Conservation (phyloP, 495 filamentous ascomycete genomes). For the Sporormia fimetaria region DNA sequence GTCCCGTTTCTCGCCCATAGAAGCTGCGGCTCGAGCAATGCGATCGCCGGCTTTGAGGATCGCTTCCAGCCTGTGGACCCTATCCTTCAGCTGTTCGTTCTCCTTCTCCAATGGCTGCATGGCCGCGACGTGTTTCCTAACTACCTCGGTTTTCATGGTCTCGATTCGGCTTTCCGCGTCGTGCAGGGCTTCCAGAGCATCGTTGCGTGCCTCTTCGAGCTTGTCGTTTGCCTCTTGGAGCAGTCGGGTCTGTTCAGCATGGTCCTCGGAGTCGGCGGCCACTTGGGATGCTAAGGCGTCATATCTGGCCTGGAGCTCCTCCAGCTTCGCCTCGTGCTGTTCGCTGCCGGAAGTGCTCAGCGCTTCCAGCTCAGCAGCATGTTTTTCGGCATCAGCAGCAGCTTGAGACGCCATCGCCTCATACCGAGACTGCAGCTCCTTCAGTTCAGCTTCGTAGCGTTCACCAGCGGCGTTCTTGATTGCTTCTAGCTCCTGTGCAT, state of each 20-base stretch:
- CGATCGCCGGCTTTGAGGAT: constrained; percentile 20
- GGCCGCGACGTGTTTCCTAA: constrained; percentile 4
- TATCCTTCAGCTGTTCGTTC: constrained; percentile 11
- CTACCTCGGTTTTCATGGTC: constrained; percentile 2
- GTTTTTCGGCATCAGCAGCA: neutral
- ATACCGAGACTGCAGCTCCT: neutral
- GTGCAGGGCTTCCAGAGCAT: neutral
- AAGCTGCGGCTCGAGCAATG: constrained; percentile 21
- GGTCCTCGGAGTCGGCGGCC: constrained; percentile 1
- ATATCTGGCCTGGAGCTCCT: constrained; percentile 9
- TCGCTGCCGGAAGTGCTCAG: neutral
- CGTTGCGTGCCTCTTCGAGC: too few relatives aligned
- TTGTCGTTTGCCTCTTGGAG: neutral
- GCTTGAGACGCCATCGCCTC: neutral
- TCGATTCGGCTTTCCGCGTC: neutral
- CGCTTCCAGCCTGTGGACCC: constrained; percentile 8
- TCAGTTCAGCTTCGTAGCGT: neutral
- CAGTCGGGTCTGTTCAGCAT: neutral
- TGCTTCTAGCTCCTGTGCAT: constrained; percentile 7
- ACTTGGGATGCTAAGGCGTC: constrained; percentile 4
- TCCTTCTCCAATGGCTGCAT: constrained; percentile 7
- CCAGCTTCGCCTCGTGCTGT: constrained; percentile 1
- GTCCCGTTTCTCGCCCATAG: constrained; percentile 14
- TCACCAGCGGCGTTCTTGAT: neutral
- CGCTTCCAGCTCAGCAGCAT: constrained; percentile 2